Conservation (phyloP, 1,139 yeast genomes). For the Magnusiomyces tetraspermus region DNA sequence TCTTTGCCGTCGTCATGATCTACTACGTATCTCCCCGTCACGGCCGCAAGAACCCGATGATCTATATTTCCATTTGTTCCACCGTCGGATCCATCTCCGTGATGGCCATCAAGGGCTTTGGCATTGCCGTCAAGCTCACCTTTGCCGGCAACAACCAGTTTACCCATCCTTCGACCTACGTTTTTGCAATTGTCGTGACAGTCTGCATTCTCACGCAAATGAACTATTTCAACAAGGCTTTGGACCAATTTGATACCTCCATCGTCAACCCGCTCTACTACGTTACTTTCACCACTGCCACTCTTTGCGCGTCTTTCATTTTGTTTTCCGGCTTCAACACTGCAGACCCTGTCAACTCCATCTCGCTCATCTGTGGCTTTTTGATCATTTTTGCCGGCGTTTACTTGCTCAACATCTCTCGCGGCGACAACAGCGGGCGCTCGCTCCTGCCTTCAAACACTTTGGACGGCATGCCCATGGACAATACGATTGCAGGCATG, state of each 20-base stretch:
- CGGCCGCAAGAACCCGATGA: constrained; percentile 80
- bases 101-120: constrained; percentile 89
- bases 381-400: constrained; percentile 83
- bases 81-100: constrained; percentile 87
- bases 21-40: constrained; percentile 73
- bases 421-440: constrained; percentile 46
- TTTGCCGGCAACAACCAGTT: constrained; percentile 85
- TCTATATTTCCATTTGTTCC: constrained; percentile 82
- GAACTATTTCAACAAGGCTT: constrained; percentile 89
- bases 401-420: constrained; percentile 67
- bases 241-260: constrained; percentile 88
- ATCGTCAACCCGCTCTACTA: constrained; percentile 86
- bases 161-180: constrained; percentile 72
- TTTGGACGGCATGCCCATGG: constrained; percentile 70
- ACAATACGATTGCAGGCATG: constrained; percentile 76
- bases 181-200: constrained; percentile 69
- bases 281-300: constrained; percentile 85
- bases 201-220: constrained; percentile 81
- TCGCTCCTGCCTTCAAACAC: constrained; percentile 43
- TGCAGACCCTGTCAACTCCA: constrained; percentile 66
- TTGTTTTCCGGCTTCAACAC: constrained; percentile 84
- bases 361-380: constrained; percentile 81
- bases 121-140: constrained; percentile 81
- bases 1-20: constrained; percentile 68
- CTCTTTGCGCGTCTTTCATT: constrained; percentile 77